phyloP scores from a whole-genome alignment of 306 rosid genomes.

The Sindora glabra region DNA sequence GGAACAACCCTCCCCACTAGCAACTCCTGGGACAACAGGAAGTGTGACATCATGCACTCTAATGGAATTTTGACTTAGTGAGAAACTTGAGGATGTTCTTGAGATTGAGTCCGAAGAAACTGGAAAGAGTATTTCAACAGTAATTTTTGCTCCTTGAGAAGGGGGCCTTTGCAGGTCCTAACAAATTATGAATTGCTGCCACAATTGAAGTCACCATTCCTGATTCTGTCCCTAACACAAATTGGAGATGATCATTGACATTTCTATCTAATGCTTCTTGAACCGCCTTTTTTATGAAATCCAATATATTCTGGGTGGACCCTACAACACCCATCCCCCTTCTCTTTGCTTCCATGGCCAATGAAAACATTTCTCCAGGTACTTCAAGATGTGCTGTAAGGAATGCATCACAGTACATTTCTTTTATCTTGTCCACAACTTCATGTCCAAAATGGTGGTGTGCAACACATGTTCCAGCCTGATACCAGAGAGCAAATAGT shows the following conservation, averaged over 20 bases:
- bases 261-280: conserved; percentile 80
- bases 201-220: conserved; percentile 97
- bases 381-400: conserved; percentile 98
- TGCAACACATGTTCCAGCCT: conserved; percentile 94
- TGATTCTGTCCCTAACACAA: conserved; percentile 90
- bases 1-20: conserved; percentile 94
- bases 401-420: conserved; percentile 88
- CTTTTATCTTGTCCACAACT: conserved; percentile 85
- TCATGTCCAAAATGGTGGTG: conserved; percentile 91
- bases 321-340: conserved; percentile 98
- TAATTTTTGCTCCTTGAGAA: conserved; percentile 40
- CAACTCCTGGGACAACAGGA: conserved; percentile 78
- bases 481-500: conserved; percentile 16
- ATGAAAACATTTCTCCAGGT: conserved; percentile 97
- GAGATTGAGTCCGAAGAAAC: conserved; percentile 91
- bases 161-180: conserved; percentile 40
- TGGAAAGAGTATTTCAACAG: conserved; percentile 89
- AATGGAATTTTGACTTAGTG: conserved; percentile 28
- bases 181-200: conserved; percentile 62
- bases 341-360: conserved; percentile 98
- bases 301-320: conserved; percentile 84
- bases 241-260: conserved; percentile 75
- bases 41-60: conserved; percentile 39
- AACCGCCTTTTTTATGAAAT: conserved; percentile 78
- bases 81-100: conserved; percentile 36